Conservation (phyloP, 257 asterid species). For the Solanum sejunctum region DNA sequence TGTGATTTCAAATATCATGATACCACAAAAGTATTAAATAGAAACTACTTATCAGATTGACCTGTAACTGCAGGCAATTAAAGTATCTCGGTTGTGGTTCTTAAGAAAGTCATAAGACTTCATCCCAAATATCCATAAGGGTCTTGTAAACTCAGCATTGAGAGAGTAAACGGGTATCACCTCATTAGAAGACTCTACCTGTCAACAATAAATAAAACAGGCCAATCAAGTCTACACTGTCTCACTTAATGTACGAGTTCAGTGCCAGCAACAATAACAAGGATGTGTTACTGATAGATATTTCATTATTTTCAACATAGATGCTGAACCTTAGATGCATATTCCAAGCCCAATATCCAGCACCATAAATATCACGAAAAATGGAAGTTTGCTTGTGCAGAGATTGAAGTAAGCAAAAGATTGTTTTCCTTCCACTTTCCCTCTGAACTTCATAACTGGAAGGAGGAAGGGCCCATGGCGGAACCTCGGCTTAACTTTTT, state of each 20-base stretch:
- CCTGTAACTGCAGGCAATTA: slow-evolving; percentile 92
- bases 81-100: slow-evolving; percentile 24
- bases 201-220: background rate
- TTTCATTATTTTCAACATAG: background rate
- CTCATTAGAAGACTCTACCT: slow-evolving; percentile 81
- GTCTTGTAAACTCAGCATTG: slow-evolving; percentile 81
- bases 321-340: background rate
- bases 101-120: slow-evolving; percentile 69
- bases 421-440: background rate
- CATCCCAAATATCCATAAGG: slow-evolving; percentile 85
- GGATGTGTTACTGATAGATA: background rate
- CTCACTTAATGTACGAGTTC: background rate
- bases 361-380: background rate
- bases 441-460: background rate
- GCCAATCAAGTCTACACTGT: background rate
- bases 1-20: background rate
- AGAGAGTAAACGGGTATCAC: slow-evolving; percentile 58
- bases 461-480: background rate
- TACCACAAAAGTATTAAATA: background rate
- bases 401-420: background rate
- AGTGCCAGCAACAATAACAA: background rate
- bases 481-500: background rate
- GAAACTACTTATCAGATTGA: slow-evolving; percentile 7
- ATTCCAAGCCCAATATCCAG: background rate
- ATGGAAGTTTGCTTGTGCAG: background rate